Base-by-base conservation (phyloP, 2,329 filamentous ascomycete species). In the Trichothecium sympodiale region DNA sequence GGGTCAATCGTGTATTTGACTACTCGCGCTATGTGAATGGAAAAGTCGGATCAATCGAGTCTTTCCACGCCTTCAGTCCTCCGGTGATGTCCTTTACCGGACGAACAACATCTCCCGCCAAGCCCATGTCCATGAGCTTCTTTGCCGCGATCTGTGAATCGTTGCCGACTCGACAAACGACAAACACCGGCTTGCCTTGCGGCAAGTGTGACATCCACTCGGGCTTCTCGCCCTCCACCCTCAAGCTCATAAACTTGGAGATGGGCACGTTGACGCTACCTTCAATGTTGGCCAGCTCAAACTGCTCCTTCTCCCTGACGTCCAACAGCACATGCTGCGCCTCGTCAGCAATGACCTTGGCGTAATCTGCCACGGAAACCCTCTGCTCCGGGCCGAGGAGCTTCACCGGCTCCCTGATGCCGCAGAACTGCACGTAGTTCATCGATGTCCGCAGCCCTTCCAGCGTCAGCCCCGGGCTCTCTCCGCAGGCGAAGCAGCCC, bases 361-460 rank as follows among this genome's bases (percentile, higher is more conserved):
- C 61, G 46, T 85, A 88, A 5, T 80, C 69, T 1, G 57, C 48
- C 0, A 77, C 77, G 0, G 76, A 72, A 25, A 94, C 68, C 8
- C 87, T 72, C 45, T 91, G 81, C 1, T 77, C 66, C 0, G 74
- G 59, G 5, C 49, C 52, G 1, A 94, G 65, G 3, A 81, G 42
- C 8, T 64, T 59, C 14, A 80, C 61, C 0, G 76, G 69, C 34
- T 53, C 43, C 2, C 60, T 55, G 1, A 75, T 67, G 4, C 88
- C 87, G 51, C 89, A 96, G 52, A 96, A 95, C 35, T 80, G 76
- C 1, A 83, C 70, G 52, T 96, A 96, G 52, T 95, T 85, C 32
- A 88, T 63, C 5, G 74, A 78, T 0, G 67, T 69, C 15, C 56
- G 62, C 35, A 94, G 59, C 7, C 68, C 71, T 9, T 78, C 65